phyloP scores from a whole-genome alignment of 176 grass and related monocot genomes.

The Otatea glauca region DNA sequence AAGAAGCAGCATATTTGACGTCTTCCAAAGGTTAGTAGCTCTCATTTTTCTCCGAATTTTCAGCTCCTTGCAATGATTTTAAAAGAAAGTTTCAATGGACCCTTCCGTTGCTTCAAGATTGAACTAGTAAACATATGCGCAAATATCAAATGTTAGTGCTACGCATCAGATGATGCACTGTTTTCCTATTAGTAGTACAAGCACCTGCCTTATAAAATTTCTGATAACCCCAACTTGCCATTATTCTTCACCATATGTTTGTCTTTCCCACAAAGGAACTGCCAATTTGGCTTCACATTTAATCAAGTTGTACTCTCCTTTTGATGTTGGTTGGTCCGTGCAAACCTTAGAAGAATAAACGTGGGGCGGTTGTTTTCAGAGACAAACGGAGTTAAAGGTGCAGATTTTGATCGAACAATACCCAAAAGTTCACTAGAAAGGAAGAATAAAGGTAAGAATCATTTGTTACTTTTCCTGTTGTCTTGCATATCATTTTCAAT shows the following conservation, averaged over 20 bases:
- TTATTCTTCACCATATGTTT: slow-evolving; percentile 5
- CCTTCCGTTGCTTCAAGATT: slow-evolving; percentile 39
- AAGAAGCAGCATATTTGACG: slow-evolving; percentile 14
- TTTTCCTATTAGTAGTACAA: slow-evolving; percentile 15
- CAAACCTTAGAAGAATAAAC: slow-evolving; percentile 17
- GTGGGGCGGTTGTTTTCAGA: slow-evolving; percentile 16
- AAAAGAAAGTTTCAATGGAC: background rate
- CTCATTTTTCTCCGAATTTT: background rate
- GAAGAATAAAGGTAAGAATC: slow-evolving; percentile 29
- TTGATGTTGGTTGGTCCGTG: slow-evolving; percentile 24
- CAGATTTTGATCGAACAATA: slow-evolving; percentile 23
- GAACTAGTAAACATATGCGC: background rate
- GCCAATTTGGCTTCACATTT: slow-evolving; percentile 21
- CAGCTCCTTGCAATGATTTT: background rate
- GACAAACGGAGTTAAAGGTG: background rate
- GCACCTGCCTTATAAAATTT: background rate
- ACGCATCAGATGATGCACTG: background rate
- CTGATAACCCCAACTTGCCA: slow-evolving; percentile 35
- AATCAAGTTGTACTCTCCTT: slow-evolving; percentile 34
- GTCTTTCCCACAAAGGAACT: slow-evolving; percentile 22
- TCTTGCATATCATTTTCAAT: background rate
- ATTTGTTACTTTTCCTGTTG: background rate
- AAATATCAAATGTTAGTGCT: background rate
- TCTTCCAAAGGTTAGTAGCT: slow-evolving; percentile 21
- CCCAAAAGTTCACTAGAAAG: slow-evolving; percentile 25